Percentiles rank a stretch among this genome's conserved stretches.
These are phyloP conservation scores for Helminthosporium solani DNA, from an alignment of 2,329 filamentous ascomycete genomes.

Conservation along the genomic window DNA sequence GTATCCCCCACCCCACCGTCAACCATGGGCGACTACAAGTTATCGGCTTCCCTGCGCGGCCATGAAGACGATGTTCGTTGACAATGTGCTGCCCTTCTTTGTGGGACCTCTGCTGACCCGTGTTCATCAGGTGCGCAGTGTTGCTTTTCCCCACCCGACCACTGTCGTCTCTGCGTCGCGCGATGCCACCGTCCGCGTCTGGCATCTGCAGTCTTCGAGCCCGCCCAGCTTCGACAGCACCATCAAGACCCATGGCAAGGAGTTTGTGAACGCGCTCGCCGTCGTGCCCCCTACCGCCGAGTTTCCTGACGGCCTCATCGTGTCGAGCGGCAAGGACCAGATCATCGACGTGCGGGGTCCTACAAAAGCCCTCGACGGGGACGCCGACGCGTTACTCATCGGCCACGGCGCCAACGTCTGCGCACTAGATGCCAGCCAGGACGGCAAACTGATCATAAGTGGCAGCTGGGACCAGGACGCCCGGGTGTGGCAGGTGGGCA, in stretches of 20 bases:
- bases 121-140: slow-evolving; percentile 72
- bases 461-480: slow-evolving; percentile 93
- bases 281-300: slow-evolving; percentile 69
- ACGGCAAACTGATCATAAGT: slow-evolving; percentile 75
- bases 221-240: slow-evolving; percentile 74
- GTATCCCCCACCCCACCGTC: slow-evolving; percentile 43
- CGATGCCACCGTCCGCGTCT: slow-evolving; percentile 85
- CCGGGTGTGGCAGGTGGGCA: slow-evolving; percentile 80
- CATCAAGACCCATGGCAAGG: slow-evolving; percentile 76
- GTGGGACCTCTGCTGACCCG: background rate
- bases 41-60: slow-evolving; percentile 84
- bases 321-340: slow-evolving; percentile 87
- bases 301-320: slow-evolving; percentile 75
- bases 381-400: slow-evolving; percentile 81
- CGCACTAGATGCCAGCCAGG: slow-evolving; percentile 73
- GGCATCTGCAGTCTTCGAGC: slow-evolving; percentile 67
- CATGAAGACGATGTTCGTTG: slow-evolving; percentile 87
- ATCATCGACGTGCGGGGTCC: slow-evolving; percentile 88
- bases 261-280: slow-evolving; percentile 84
- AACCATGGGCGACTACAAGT: slow-evolving; percentile 80
- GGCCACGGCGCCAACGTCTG: slow-evolving; percentile 90
- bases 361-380: slow-evolving; percentile 64
- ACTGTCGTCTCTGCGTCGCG: slow-evolving; percentile 82
- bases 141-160: slow-evolving; percentile 72
- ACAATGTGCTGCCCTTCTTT: background rate